These are phyloP conservation scores for Lachnellula willkommii DNA, from an alignment of 2,329 filamentous ascomycete species.

Conservation along the genomic window DNA sequence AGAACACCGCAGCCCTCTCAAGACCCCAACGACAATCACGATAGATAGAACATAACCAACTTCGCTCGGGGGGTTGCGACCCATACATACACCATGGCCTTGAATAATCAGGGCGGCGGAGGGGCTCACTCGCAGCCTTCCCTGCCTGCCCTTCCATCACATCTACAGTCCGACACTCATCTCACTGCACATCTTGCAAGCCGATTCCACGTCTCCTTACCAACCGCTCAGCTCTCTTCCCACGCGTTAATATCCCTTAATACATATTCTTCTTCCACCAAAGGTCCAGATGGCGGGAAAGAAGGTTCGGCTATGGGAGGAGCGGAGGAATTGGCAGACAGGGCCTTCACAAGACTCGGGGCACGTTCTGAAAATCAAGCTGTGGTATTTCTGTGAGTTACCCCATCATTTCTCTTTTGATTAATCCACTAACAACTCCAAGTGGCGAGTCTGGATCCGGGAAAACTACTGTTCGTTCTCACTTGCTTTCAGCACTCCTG, in stretches of 20 bases:
- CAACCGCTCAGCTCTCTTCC: conserved; percentile 82
- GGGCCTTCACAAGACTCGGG: conserved; percentile 80
- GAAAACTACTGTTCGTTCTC: conserved; percentile 90
- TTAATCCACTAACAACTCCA: conserved; percentile 16
- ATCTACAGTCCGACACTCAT: conserved; percentile 72
- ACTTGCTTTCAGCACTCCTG: conserved; percentile 78
- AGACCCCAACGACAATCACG: neutral
- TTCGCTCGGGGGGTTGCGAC: conserved; percentile 22
- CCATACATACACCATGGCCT: conserved; percentile 48
- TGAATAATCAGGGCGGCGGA: conserved; percentile 39
- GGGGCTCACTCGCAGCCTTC: conserved; percentile 77
- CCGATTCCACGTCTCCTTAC: conserved; percentile 86
- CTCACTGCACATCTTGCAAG: conserved; percentile 77
- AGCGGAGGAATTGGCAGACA: conserved; percentile 83
- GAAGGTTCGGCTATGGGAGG: conserved; percentile 89
- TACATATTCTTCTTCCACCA: conserved; percentile 85
- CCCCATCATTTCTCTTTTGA: conserved; percentile 9
- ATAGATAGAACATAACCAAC: conserved; percentile 5
- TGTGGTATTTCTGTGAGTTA: conserved; percentile 79
- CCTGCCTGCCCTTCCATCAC: conserved; percentile 79
- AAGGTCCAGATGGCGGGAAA: conserved; percentile 83
- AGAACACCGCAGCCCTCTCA: neutral
- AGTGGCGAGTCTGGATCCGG: conserved; percentile 95
- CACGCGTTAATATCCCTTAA: conserved; percentile 90
- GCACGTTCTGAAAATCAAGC: conserved; percentile 90